phyloP scores from a whole-genome alignment of 148 eudicot genomes.

The Cornus florida region DNA sequence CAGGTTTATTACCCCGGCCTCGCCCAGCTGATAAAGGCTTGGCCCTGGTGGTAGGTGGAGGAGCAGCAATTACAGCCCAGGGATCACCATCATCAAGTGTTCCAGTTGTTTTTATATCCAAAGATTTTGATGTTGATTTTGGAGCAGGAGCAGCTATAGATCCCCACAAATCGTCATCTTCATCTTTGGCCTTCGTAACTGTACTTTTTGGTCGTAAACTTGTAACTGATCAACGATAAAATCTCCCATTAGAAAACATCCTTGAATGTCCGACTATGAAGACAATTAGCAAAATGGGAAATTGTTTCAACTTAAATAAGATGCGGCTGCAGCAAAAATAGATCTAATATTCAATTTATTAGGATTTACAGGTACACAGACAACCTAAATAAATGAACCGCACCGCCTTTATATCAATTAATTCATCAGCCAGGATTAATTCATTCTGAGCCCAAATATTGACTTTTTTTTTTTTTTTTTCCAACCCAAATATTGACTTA shows the following conservation, averaged over 20 bases:
- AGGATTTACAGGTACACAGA: background rate
- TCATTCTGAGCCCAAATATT: background rate
- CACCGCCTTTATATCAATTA: background rate
- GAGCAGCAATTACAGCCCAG: constrained; percentile 93
- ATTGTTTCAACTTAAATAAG: no score
- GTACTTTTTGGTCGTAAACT: constrained; percentile 41
- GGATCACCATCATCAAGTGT: constrained; percentile 65
- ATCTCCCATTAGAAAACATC: background rate
- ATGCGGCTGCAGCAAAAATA: background rate
- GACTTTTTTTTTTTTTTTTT: no score
- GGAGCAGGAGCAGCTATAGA: constrained; percentile 90
- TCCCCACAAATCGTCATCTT: constrained; percentile 88
- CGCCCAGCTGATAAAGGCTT: constrained; percentile 77
- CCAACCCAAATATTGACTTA: no score
- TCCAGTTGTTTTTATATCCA: constrained; percentile 43
- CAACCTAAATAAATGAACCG: background rate
- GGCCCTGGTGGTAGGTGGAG: constrained; percentile 72
- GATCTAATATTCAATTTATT: background rate
- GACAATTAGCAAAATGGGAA: background rate
- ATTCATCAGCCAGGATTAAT: background rate
- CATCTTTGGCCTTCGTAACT: constrained; percentile 35
- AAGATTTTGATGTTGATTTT: constrained; percentile 52
- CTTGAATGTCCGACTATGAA: no score
- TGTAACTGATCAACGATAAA: constrained; percentile 32
- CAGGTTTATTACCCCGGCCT: constrained; percentile 70